Base-by-base conservation (phyloP, 495 filamentous ascomycete species). In the Zalerion maritima region DNA sequence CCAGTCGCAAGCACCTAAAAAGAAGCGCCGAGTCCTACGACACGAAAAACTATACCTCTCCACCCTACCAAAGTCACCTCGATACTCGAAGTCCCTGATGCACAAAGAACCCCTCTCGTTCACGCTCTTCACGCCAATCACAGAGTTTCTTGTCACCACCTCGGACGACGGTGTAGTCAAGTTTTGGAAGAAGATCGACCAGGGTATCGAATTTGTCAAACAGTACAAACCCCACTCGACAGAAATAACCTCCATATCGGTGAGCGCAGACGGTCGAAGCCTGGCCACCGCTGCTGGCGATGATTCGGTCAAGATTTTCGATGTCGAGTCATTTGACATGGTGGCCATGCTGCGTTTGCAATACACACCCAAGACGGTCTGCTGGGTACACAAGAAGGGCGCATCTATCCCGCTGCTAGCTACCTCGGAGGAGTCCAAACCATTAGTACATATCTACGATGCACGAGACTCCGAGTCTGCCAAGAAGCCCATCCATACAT, bases 71-170 rank as follows among this genome's bases (percentile, higher is more conserved):
- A 69, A 71, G 21, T 80, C 80, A 24, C 35, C 67, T 11, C 76
- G 82, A 8, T 99, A 99, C 54, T 94, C 81, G 26, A 94, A 86
- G 46, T 96, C 89, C 17, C 62, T 99, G 38, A 99, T 99, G 89
- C 89, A 99, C 61, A 85, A 87, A 52, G 89, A 96, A 36, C 83
- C 92, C 56, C 55, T 96, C 27, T 68, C 75, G 21, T 94, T 81
- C 40, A 67, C 81, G 35, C 86, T 78, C 4, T 69, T 94, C 34
- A 89, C 91, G 1, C 89, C 85, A 1, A 59, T 69, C 23, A 93
- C 89, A 31, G 89, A 94, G 36, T 96, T 99, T 47, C 56, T 96
- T 15, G 87, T 99, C 28, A 96, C 89, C 2, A 81, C 75, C 39
- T 94, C 86, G 2, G 56, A 81, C 11, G 87, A 99, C 50, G 91